Evolutionary conservation across 2,329 filamentous ascomycete species (phyloP).

Genomic region (Talaromyces funiculosus): DNA sequence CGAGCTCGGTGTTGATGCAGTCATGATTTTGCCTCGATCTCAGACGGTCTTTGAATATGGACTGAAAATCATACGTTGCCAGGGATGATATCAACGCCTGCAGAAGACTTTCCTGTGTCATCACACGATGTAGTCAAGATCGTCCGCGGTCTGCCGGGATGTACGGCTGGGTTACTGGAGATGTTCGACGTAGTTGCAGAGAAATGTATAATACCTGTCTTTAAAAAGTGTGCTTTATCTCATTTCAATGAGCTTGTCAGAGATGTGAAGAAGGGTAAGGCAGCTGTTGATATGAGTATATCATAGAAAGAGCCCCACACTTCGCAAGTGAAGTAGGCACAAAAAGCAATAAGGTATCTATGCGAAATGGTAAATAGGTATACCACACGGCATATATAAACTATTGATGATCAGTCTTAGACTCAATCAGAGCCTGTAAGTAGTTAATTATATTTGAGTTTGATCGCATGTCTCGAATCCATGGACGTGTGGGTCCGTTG

Average conservation of each 20-base stretch:
- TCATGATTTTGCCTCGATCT: conserved; percentile 44
- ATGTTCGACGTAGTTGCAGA: conserved; percentile 19
- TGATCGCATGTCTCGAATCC: background rate
- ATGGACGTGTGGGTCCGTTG: background rate
- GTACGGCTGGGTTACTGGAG: conserved; percentile 18
- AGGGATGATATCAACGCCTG: conserved; percentile 46
- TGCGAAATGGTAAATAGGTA: background rate
- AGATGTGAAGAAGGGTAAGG: conserved; percentile 18
- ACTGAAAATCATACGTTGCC: conserved; percentile 39
- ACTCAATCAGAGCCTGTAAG: no score
- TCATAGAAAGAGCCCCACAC: background rate
- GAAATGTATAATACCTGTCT: conserved; percentile 16
- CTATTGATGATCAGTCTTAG: background rate
- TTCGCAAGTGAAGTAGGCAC: background rate
- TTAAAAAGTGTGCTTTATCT: conserved; percentile 17
- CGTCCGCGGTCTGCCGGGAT: conserved; percentile 18
- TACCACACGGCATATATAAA: no score
- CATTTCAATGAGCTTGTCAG: conserved; percentile 20
- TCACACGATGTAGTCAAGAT: conserved; percentile 20
- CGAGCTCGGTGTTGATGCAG: conserved; percentile 44
- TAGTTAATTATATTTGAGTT: background rate
- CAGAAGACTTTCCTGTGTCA: conserved; percentile 22
- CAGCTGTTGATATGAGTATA: conserved; percentile 14
- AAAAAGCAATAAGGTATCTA: background rate
- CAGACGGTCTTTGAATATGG: conserved; percentile 46